Evolutionary conservation across 1,139 yeast species (phyloP), one percentile per base, ranked within the genome.

Genomic region (Saccharomyces hybrid): DNA sequence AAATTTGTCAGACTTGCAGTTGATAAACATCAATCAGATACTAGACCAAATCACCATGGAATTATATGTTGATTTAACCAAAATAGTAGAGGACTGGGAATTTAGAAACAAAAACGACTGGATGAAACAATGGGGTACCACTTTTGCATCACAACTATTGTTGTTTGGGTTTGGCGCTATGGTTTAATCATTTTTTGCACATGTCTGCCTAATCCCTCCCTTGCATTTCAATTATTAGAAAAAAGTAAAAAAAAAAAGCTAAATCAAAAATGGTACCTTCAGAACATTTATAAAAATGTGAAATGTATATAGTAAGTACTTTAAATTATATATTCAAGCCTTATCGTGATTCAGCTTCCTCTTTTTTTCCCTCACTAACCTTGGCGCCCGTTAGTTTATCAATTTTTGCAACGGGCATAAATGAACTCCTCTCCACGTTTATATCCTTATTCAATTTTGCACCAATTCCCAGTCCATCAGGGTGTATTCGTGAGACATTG

Each of bases 121-220:
- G 72, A 73, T 80, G 31, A 73, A 73, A 48, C 70, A 74, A 63
- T 82, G 86, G 86, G 81, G 85, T 0, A 82, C 81, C 57, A 77
- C 84, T 2, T 67, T 82, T 48, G 83, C 85, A 6, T 79, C 85
- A 52, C 87, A 82, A 62, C 66, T 82, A 52, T 68, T 82, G 49
- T 71, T 82, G 48, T 73, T 82, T 51, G 86, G 87, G 0, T 71
- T 82, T 51, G 86, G 86, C 8, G 85, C 80, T 0, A 75, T 81
- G 67, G 85, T 80, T 7, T 80, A 63, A 62, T 23, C 7, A 47
- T 38, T 32, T 1, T 9, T 28, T 16, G 16, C 50, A 48, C 6
- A 47, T 34, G 25, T 14, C 32, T 13, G 5, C 20, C 41, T 48
- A 11, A 44, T 14, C 28, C 38, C 11, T 32, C n/a, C 27, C 28